phyloP scores from a whole-genome alignment of 2,329 filamentous ascomycete species.

The Trichoderma sp. region DNA sequence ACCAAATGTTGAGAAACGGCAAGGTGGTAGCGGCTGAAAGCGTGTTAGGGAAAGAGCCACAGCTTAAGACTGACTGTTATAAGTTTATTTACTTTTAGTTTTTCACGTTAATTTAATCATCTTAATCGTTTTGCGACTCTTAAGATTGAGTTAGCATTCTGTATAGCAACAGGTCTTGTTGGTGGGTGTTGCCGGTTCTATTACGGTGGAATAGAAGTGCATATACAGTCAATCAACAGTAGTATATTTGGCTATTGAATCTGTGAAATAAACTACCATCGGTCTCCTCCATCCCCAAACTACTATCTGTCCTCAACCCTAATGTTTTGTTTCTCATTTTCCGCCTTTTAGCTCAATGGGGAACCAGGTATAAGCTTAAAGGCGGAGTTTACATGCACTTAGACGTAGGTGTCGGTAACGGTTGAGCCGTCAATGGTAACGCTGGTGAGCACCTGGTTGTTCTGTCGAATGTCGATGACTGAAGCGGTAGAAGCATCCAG shows the following conservation, averaged over 20 bases:
- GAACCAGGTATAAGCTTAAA: background rate
- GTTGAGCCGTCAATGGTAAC: conserved; percentile 1
- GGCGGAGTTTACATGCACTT: background rate
- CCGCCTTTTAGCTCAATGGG: background rate
- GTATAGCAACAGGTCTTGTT: background rate
- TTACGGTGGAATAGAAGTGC: background rate
- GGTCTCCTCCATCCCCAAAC: background rate
- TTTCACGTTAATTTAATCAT: background rate
- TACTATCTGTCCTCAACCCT: background rate
- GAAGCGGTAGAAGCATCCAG: conserved; percentile 1
- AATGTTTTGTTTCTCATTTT: background rate
- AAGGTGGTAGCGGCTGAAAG: background rate
- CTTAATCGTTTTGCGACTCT: too few relatives aligned
- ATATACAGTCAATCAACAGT: background rate
- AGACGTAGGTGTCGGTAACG: background rate
- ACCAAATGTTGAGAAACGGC: background rate
- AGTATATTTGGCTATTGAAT: background rate
- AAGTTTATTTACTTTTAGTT: background rate
- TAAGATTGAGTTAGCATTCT: background rate
- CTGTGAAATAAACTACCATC: background rate
- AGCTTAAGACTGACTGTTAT: background rate
- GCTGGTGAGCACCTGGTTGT: background rate
- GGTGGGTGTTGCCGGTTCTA: background rate
- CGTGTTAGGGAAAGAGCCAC: background rate
- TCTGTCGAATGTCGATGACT: background rate